Conservation (phyloP, 179 eudicot genomes). For the Nepenthes alata region DNA sequence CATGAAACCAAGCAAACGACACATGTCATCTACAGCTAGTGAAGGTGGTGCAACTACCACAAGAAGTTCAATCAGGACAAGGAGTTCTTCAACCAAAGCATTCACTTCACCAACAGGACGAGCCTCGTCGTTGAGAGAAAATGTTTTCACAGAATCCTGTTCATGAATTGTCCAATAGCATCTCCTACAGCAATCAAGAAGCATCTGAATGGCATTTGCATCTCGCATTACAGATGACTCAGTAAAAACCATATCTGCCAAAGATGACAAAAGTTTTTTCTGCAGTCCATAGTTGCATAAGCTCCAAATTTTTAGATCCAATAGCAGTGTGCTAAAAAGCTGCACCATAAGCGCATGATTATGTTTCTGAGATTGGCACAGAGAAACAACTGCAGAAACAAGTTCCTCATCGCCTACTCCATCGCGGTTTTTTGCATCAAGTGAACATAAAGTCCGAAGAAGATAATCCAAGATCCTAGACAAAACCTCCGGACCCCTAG, state of each 20-base stretch:
- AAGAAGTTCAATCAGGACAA: conserved; percentile 80
- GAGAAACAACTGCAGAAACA: conserved; percentile 80
- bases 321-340: conserved; percentile 76
- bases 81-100: conserved; percentile 91
- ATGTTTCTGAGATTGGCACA: conserved; percentile 85
- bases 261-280: conserved; percentile 89
- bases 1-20: conserved; percentile 83
- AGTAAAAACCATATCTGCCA: conserved; percentile 96
- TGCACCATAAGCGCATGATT: conserved; percentile 84
- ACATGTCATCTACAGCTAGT: conserved; percentile 70
- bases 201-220: conserved; percentile 96
- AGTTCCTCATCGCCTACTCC: conserved; percentile 89
- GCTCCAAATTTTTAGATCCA: conserved; percentile 91
- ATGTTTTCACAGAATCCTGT: conserved; percentile 71
- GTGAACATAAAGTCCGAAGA: conserved; percentile 60
- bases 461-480: conserved; percentile 77
- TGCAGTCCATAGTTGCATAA: conserved; percentile 93
- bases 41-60: conserved; percentile 81
- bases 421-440: conserved; percentile 46
- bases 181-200: conserved; percentile 95
- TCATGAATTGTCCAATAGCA: conserved; percentile 89
- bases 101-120: conserved; percentile 96
- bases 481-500: conserved; percentile 79
- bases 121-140: conserved; percentile 40
- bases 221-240: conserved; percentile 94